Evolutionary conservation across 352 stramenopile genomes (phyloP).

Genomic region (Blastocystis sp.): DNA sequence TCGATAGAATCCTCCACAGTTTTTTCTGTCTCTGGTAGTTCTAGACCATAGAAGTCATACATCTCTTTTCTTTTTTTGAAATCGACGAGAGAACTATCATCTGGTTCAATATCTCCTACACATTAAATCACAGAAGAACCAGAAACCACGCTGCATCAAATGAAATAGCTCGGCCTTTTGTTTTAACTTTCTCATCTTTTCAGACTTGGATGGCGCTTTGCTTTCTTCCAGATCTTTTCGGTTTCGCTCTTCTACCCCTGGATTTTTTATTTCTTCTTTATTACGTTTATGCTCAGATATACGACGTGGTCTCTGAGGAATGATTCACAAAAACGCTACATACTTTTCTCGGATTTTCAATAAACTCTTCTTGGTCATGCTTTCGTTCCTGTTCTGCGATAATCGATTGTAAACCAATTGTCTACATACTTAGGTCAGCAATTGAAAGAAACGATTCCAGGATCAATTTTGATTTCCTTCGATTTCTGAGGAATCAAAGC

Average conservation of each 20-base stretch:
- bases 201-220: conserved; percentile 8
- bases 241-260: conserved; percentile 27
- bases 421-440: conserved; percentile 66
- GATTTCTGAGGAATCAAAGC: conserved; percentile 78
- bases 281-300: neutral
- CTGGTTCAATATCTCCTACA: neutral
- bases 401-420: conserved; percentile 71
- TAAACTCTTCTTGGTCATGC: neutral
- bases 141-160: conserved; percentile 6
- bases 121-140: neutral
- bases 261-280: neutral
- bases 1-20: neutral
- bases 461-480: conserved; percentile 78
- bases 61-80: conserved; percentile 49
- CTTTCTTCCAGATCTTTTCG: conserved; percentile 12
- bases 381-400: conserved; percentile 34
- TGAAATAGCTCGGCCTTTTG: conserved; percentile 24
- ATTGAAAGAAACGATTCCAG: conserved; percentile 63
- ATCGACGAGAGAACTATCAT: conserved; percentile 3
- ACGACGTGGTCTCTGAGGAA: neutral
- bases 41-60: conserved; percentile 25
- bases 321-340: neutral
- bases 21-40: neutral
- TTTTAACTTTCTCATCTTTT: conserved; percentile 5
- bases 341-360: conserved; percentile 21